Evolutionary conservation across 208 protist species (phyloP), one percentile per base, ranked within the genome.

Genomic region (Lotmaria passim): DNA sequence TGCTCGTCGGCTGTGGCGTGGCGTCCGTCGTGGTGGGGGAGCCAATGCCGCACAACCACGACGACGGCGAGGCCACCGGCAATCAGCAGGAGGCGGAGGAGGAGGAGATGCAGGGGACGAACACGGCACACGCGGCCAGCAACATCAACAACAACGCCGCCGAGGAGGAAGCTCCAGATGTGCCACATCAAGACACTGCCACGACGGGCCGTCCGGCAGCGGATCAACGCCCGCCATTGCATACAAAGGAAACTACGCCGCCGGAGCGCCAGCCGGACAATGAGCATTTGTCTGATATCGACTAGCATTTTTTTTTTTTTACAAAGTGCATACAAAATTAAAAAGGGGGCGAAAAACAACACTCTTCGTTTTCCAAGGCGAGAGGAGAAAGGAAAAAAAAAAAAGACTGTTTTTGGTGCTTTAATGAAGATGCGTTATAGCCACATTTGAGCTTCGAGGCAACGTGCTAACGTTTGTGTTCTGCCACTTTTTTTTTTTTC

Each of bases 281-380:
- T 58, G 36, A 58, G 26, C 70, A 57, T 24, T 43, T 85, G 31
- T 85, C 75, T 23, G 75, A 80, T 26, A 78, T 83, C 51, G 75
- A 79, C 50, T 82, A 75, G 62, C 52, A 7, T 55, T 71, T 10
- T 61, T n/a, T n/a, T n/a, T n/a, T n/a, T n/a, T n/a, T n/a, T n/a
- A n/a, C n/a, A n/a, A n/a, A n/a, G n/a, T n/a, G n/a, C n/a, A n/a
- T n/a, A n/a, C n/a, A n/a, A n/a, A n/a, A n/a, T 68, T 23, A 41
- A 15, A 53, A 7, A 53, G 24, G 3, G 48, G 31, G 31, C 23
- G 2, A 3, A 53, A 53, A 53, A 53, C 7, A 31, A n/a, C n/a
- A n/a, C n/a, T n/a, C n/a, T n/a, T n/a, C n/a, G n/a, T n/a, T n/a
- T n/a, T n/a, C n/a, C n/a, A n/a, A n/a, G n/a, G n/a, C n/a, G n/a